Base-by-base conservation (phyloP, 805 yeast species). In the Wickerhamomyces chambardii region DNA sequence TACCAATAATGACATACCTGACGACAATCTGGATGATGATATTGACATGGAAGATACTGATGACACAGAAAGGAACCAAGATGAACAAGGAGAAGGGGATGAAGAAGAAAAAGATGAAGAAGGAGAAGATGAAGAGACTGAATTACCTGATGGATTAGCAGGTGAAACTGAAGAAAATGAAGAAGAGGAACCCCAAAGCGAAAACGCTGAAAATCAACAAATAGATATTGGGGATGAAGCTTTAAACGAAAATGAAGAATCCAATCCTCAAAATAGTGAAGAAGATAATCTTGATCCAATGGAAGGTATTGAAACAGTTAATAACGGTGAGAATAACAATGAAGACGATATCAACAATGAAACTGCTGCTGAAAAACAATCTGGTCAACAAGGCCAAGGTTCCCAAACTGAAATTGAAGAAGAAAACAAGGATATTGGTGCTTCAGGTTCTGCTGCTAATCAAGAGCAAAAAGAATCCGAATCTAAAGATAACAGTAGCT, bases 361-460 rank as follows among this genome's bases (percentile, higher is more conserved):
- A 28, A 64, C 81, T 16, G 73, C 82, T 15, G 72, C 70, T 10
- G 73, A 74, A 45, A 79, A 76, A 44, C 66, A 73, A 37, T 58
- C 71, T 19, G 84, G 84, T 31, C 65, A 70, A n/a, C 64, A 65
- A 44, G 80, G 81, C 5, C 70, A 70, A 34, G 84, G 84, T 33
- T 68, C 80, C 7, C 81, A 77, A 41, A 62, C 68, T 27, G 64
- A 70, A 37, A 71, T 64, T 24, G 54, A 64, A 28, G 75, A 74
- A 33, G 84, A 76, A 43, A 71, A 78, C 41, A 74, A 78, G 24
- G 80, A 80, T 48, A 56, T 80, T 33, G 94, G 89, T 27, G 75
- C 80, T 16, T 62, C 76, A 28, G 89, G 89, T 6, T 59, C 66
- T 43, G 73, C 69, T 5, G 55, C 59, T 27, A 49, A 55, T 28